Evolutionary conservation across 2,329 filamentous ascomycete species (phyloP), one percentile per base, ranked within the genome.

Genomic region (Fusarium sp.): DNA sequence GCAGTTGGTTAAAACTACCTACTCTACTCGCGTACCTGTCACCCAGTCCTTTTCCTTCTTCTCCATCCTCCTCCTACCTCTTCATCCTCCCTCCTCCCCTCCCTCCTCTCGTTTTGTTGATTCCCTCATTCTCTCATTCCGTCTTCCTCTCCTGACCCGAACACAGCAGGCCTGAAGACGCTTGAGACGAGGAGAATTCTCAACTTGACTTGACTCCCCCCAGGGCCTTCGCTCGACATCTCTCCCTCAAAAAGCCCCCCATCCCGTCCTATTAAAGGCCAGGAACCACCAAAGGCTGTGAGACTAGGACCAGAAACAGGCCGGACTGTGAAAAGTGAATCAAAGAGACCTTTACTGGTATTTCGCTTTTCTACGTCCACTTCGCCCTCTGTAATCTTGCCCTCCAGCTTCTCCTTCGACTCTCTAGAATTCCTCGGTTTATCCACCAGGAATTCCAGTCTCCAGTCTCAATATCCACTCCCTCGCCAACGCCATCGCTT

Each of bases 31-130:
- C 67, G 70, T 66, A 77, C 79, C 78, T 87, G 84, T 87, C 84
- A 84, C 85, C 86, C 86, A 87, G 85, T 88, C 87, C 86, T 86
- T 87, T 85, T 85, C 84, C 84, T 82, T 85, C 84, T 85, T 82
- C 83, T 85, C 83, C 82, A 84, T 87, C 84, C 84, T 87, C 83
- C 84, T 87, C 86, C 84, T 85, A 86, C 86, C 81, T 75, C 85
- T 85, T 86, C 84, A 79, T 78, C 78, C 80, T 79, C 79, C 79
- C 77, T 80, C 80, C 82, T 82, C 81, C 82, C 80, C 80, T 80
- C 81, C 78, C 79, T 84, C 84, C 81, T 81, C 75, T 79, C 80
- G 73, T 77, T 79, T 80, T 82, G 75, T 85, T 88, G 86, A 84
- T 89, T 88, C 84, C 83, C 84, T 86, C 84, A 65, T 84, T 71